Evolutionary conservation across 176 grass and related monocot genomes (phyloP).

Genomic region (Elaeis guineensis): DNA sequence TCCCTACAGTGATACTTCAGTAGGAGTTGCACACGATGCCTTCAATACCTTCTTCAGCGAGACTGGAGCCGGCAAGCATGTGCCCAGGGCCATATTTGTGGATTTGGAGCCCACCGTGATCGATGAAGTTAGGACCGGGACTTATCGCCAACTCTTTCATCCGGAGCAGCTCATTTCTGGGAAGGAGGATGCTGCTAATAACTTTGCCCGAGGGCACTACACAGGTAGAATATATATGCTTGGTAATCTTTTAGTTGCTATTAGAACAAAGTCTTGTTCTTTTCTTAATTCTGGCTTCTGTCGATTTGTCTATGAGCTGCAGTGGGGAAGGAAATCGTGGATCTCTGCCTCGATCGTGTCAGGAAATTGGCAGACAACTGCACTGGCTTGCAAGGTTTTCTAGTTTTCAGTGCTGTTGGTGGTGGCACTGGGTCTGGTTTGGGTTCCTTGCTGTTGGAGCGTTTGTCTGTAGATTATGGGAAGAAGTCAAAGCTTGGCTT

Average conservation of each 20-base stretch:
- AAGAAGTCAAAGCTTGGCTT: conserved; percentile 99
- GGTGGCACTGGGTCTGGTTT: conserved; percentile 94
- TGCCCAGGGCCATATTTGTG: conserved; percentile 86
- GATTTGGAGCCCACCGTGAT: conserved; percentile 97
- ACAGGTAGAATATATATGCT: conserved; percentile 37
- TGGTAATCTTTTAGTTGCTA: neutral
- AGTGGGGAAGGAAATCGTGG: conserved; percentile 96
- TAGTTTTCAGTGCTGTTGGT: conserved; percentile 90
- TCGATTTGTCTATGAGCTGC: conserved; percentile 26
- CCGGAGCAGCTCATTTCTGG: conserved; percentile 88
- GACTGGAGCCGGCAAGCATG: conserved; percentile 72
- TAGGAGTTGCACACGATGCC: conserved; percentile 60
- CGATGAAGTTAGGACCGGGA: conserved; percentile 64
- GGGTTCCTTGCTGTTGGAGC: conserved; percentile 78
- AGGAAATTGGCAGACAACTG: conserved; percentile 94
- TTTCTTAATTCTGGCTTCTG: neutral
- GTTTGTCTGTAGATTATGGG: conserved; percentile 94
- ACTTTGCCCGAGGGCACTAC: conserved; percentile 94
- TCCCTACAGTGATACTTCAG: conserved; percentile 42
- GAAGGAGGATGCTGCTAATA: conserved; percentile 92
- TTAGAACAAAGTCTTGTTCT: neutral
- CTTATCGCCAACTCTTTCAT: conserved; percentile 93
- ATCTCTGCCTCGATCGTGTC: conserved; percentile 84
- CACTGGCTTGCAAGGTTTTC: conserved; percentile 92
- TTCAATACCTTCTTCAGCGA: conserved; percentile 99